Evolutionary conservation across 179 eudicot species (phyloP).

Genomic region (Carnegiea gigantea): DNA sequence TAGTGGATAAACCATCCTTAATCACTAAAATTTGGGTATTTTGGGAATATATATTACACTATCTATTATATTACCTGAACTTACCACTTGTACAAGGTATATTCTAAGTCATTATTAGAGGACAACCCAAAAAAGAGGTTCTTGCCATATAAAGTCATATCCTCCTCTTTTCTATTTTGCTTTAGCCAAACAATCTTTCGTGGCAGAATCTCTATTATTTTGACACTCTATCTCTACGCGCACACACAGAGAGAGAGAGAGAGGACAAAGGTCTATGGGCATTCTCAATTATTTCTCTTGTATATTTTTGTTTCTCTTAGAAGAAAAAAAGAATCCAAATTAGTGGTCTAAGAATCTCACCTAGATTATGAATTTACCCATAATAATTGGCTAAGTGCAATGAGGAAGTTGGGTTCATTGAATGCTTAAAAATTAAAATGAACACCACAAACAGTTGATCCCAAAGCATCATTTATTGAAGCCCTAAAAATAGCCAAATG

Average conservation of each 20-base stretch:
- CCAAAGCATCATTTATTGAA: background rate
- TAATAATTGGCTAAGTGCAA: background rate
- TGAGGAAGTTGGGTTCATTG: background rate
- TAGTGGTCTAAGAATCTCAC: too few relatives aligned
- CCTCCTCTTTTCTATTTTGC: background rate
- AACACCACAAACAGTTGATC: constrained; percentile 4
- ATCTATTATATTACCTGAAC: background rate
- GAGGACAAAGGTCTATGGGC: background rate
- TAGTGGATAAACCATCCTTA: constrained; percentile 4
- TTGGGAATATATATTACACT: background rate
- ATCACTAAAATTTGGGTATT: background rate
- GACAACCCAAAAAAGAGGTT: background rate
- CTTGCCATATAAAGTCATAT: constrained; percentile 6
- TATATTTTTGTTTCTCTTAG: too few relatives aligned
- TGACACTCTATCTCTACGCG: background rate
- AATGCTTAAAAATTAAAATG: background rate
- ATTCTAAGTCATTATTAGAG: constrained; percentile 6
- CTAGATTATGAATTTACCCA: background rate
- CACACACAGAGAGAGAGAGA: background rate
- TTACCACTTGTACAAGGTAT: constrained; percentile 1
- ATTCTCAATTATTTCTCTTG: background rate
- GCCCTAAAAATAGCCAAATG: background rate
- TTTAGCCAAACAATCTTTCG: constrained; percentile 9
- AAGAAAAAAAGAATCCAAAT: too few relatives aligned
- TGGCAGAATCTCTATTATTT: constrained; percentile 9